These are phyloP conservation scores for Magnolia kwangsiensis DNA, from an alignment of 164 flowering plant species.

Conservation along the genomic window DNA sequence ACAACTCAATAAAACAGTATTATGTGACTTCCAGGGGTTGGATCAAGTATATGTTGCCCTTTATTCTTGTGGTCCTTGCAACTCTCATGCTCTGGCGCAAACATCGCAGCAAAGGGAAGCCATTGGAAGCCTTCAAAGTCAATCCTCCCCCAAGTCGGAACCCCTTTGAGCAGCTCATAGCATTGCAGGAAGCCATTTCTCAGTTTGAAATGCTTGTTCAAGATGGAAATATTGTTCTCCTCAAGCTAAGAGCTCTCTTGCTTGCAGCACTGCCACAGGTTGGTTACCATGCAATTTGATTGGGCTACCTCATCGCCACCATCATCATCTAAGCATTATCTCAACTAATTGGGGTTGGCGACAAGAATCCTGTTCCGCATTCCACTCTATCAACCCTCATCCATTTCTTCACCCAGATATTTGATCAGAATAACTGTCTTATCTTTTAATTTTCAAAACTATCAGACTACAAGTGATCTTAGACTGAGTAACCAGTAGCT, in stretches of 20 bases:
- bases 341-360: too few relatives aligned
- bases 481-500: background rate
- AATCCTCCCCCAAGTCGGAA: slow-evolving; percentile 59
- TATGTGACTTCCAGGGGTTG: slow-evolving; percentile 58
- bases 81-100: slow-evolving; percentile 57
- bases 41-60: slow-evolving; percentile 54
- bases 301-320: background rate
- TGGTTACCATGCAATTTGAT: background rate
- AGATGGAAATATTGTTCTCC: slow-evolving; percentile 65
- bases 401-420: too few relatives aligned
- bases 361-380: too few relatives aligned
- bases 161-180: slow-evolving; percentile 76
- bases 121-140: slow-evolving; percentile 55
- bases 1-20: background rate
- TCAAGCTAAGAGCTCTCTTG: slow-evolving; percentile 74
- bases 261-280: slow-evolving; percentile 78
- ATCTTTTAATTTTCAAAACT: background rate
- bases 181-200: slow-evolving; percentile 62
- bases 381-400: too few relatives aligned
- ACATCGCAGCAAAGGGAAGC: slow-evolving; percentile 40
- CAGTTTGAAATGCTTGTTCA: slow-evolving; percentile 66
- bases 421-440: too few relatives aligned
- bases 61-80: slow-evolving; percentile 39
- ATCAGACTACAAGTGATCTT: background rate
- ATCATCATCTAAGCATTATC: too few relatives aligned